Base-by-base conservation (phyloP, 2,329 filamentous ascomycete species). In the Beauveria sp. region DNA sequence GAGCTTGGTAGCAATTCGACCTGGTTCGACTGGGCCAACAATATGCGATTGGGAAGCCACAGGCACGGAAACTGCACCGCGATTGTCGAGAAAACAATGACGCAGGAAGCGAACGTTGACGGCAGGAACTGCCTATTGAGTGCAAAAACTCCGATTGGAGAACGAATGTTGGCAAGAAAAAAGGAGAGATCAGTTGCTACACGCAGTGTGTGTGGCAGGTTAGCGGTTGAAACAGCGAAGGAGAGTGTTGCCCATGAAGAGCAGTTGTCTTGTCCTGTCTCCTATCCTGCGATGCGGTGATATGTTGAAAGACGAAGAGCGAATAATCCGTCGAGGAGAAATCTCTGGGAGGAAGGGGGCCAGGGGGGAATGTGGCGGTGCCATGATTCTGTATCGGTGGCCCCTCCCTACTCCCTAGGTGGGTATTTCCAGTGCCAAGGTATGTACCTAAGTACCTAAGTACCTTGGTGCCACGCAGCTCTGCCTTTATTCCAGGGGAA, bases 161-260 rank as follows among this genome's bases (percentile, higher is more conserved):
- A 52, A 59, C 47, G 59, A 54, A 63, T 54, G 59, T 64, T 68
- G 64, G 65, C 63, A 66, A 67, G 65, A 65, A 68, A 68, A 68
- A 66, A 38, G 26, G 50, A 50, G 34, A 26, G 43, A 59, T n/a
- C 1, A 34, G 18, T 50, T 38, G 20, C 52, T 50, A 28, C 28
- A 47, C 49, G 52, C 60, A 24, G 45, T 43, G 46, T 34, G 51
- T 43, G 34, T 24, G 38, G 34, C 20, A 61, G 46, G 26, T 18
- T 38, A 16, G 46, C 3, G 38, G 26, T 22, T 30, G 12, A 20
- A 38, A 51, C 38, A 51, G 53, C 14, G 20, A 46, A 61, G 58
- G 60, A 61, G 38, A 20, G 60, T 57, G 34, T 50, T 46, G 60
- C 60, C 60, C 60, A 57, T 57, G 30, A 26, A 56, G 52, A 56